A percentile compares a stretch with the other conserved stretches of the same genome.
These are phyloP conservation scores for Populus tremula DNA, from an alignment of 345 rosid genomes.

Conservation along the genomic window DNA sequence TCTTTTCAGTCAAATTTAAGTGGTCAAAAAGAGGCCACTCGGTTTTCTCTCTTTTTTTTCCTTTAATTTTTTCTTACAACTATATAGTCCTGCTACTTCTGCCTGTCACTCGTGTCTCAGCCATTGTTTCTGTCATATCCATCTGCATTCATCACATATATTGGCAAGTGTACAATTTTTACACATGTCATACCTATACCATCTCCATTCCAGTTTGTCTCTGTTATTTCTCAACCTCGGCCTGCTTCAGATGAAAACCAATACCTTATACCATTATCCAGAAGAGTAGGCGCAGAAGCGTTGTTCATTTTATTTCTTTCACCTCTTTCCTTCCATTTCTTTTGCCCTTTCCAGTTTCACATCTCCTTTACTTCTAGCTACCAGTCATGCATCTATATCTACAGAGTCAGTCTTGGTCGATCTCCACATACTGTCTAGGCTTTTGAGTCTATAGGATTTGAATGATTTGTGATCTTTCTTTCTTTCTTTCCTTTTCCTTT, in stretches of 20 bases:
- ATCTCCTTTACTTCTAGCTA: constrained; percentile 18
- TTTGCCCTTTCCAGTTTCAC: constrained; percentile 12
- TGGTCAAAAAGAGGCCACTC: constrained; percentile 33
- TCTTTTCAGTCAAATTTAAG: neutral
- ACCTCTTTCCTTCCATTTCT: neutral
- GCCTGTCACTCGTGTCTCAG: constrained; percentile 10
- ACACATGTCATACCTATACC: constrained; percentile 30
- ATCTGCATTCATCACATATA: constrained; percentile 27
- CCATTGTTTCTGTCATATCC: constrained; percentile 22
- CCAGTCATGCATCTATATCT: constrained; percentile 15
- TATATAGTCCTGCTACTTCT: constrained; percentile 7
- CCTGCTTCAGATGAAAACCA: constrained; percentile 46
- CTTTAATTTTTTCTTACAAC: neutral
- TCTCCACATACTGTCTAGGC: constrained; percentile 12
- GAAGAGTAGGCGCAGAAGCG: constrained; percentile 66
- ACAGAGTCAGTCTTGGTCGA: constrained; percentile 14
- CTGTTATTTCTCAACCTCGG: constrained; percentile 63
- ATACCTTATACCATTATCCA: constrained; percentile 14
- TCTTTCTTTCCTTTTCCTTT: too few species aligned
- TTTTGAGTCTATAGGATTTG: constrained; percentile 30
- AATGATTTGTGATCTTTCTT: constrained; percentile 6
- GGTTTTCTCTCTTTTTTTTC: constrained; percentile 2
- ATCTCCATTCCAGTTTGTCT: constrained; percentile 12
- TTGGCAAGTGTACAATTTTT: constrained; percentile 59
- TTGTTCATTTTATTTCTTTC: constrained; percentile 40